phyloP scores from a whole-genome alignment of 768 basidiomycete genomes.

The Tricholoma terreum region DNA sequence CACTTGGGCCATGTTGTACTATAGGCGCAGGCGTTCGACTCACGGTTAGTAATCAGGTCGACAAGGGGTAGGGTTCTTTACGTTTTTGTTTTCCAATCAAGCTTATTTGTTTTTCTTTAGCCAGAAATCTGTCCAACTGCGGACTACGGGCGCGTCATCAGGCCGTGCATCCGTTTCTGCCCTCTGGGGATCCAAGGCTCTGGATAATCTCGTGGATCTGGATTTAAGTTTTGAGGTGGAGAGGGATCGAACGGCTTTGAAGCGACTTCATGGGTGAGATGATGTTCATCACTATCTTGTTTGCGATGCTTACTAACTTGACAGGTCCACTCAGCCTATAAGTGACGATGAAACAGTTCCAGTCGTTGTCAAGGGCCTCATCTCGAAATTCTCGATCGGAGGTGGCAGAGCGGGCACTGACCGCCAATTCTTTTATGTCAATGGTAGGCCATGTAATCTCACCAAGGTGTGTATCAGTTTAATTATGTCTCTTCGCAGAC shows the following conservation, averaged over 20 bases:
- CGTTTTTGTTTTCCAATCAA: background rate
- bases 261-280: conserved; percentile 31
- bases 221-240: conserved; percentile 67
- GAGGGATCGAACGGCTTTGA: conserved; percentile 51
- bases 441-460: conserved; percentile 83
- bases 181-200: conserved; percentile 82
- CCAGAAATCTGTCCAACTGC: conserved; percentile 64
- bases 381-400: conserved; percentile 78
- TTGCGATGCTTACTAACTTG: background rate
- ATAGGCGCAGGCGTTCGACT: conserved; percentile 69
- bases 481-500: background rate
- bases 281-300: background rate
- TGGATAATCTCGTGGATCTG: conserved; percentile 74
- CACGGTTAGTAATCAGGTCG: conserved; percentile 63
- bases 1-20: conserved; percentile 76
- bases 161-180: conserved; percentile 62
- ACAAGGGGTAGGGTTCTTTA: conserved; percentile 59
- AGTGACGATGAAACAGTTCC: conserved; percentile 26
- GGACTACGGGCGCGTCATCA: conserved; percentile 65
- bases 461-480: conserved; percentile 49
- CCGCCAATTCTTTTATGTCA: conserved; percentile 90
- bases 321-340: conserved; percentile 1
- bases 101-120: conserved; percentile 29
- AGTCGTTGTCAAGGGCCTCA: conserved; percentile 69
- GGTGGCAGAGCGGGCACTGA: conserved; percentile 78